phyloP scores from a whole-genome alignment of 1,139 yeast genomes.

The Wickerhamomyces sp. region DNA sequence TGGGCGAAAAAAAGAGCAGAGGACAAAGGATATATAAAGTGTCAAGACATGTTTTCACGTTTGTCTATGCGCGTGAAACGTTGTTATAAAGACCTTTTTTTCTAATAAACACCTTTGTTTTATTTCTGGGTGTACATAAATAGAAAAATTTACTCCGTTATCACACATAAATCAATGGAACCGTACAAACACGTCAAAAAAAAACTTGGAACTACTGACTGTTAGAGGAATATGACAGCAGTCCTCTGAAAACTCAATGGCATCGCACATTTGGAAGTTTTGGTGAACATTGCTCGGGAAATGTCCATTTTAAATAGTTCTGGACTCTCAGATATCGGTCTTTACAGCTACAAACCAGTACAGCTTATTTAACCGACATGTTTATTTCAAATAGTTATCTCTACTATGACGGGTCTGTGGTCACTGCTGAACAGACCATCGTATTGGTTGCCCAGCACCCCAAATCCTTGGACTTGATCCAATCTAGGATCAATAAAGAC shows the following conservation, averaged over 20 bases:
- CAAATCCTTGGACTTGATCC: conserved; percentile 33
- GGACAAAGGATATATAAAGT: not conserved
- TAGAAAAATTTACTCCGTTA: conserved; percentile 1
- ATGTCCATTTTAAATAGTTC: too few relatives aligned
- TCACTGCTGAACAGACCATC: conserved; percentile 45
- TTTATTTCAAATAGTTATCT: conserved; percentile 21
- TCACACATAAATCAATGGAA: not conserved
- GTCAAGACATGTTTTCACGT: not conserved
- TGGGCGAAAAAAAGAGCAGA: not conserved
- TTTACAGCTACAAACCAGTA: too few relatives aligned
- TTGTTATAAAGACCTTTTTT: not conserved
- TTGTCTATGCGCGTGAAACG: too few relatives aligned
- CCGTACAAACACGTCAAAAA: not conserved
- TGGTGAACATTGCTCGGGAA: too few relatives aligned
- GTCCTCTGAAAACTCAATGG: too few relatives aligned
- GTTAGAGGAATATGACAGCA: not conserved
- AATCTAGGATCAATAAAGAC: conserved; percentile 40
- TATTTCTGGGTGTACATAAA: conserved; percentile 2
- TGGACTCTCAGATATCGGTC: conserved; percentile 4
- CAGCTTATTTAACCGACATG: too few relatives aligned
- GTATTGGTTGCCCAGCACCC: conserved; percentile 43
- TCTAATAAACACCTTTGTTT: not conserved
- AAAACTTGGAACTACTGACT: not conserved
- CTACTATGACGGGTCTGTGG: conserved; percentile 52
- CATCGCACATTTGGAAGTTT: too few relatives aligned